Base-by-base conservation (phyloP, 2,329 filamentous ascomycete genomes). In the Sclerotinia glacialis region DNA sequence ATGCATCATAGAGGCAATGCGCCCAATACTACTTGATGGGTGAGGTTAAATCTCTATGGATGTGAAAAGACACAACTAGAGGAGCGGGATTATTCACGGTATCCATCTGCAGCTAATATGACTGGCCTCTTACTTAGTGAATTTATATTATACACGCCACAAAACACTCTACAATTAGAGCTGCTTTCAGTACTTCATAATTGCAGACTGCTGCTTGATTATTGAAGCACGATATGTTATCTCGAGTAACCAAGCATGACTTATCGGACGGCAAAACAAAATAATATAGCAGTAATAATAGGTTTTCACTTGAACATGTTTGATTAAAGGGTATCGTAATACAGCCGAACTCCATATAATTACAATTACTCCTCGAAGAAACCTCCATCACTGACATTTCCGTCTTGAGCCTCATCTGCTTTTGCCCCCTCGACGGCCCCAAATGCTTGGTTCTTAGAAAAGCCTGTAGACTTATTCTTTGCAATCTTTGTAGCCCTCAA, bases 301-400 rank as follows among this genome's bases (percentile, higher is more conserved):
- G 31, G 18, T 3, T 61, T 60, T 61, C 37, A 52, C 64, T 14
- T 21, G 28, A 61, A 42, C n/a, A 44, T 61, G 26, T 65, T 61
- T 65, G 47, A 60, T 42, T 61, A 65, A 65, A 34, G 64, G 64
- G 64, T 65, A 65, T 65, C 64, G 34, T 23, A 61, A 61, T 42
- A 42, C 23, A 61, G 34, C 55, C 55, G 26, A 61, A 65, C 64
- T 65, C 64, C 64, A 52, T 42, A 65, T 31, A 47, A 61, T 52
- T 65, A 28, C 28, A 47, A 37, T 68, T 66, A 73, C 54, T 72
- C 70, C 64, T 87, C 84, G 71, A 88, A 88, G 77, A 88, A 89
- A 16, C 84, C 83, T 12, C 81, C 84, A 28, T 82, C 84, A 64
- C 81, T 85, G 21, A 83, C 83, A 66, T 82, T 80, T 28, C 80